Evolutionary conservation across 75 land plant species (phyloP), one percentile per base, ranked within the genome.

Genomic region (Pinus tabuliformis): DNA sequence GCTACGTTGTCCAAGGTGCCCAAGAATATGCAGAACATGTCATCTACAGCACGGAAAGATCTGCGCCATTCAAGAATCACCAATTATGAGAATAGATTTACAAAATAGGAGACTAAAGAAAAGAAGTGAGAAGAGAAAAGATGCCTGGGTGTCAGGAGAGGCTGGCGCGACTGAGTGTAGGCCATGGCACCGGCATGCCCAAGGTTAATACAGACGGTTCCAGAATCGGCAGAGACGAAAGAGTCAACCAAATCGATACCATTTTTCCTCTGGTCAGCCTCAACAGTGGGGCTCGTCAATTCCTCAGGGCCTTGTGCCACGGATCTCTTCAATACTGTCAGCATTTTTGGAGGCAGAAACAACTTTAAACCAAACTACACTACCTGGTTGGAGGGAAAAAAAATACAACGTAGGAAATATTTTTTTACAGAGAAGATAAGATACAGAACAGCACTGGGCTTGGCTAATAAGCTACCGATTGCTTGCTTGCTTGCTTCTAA

Each of bases 1-100:
- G 93, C 78, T 73, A 96, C 75, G 78, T 94, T 96, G 72, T 94
- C 93, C 73, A 94, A 59, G 66, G 82, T 82, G 58, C 99, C 99
- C 58, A 88, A 83, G 56, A 96, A 94, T 81, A 96, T 54, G 82
- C 97, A 96, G 79, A 90, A 92, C 30, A 96, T 89, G 76, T 89
- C 90, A 76, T 75, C 76, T 6, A 58, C 76, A 30, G 17, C 76
- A 3, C 20, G 63, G 36, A 56, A 56, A 21, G 22, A 14, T 17
- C 24, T 73, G 75, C 22, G 9, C 18, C 49, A 45, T 45, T 45
- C 49, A 45, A 45, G 49, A 45, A 45, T 1, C 49, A 45, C 0
- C 49, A 6, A 45, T 8, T 45, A 6, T 45, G 5, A 45, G 49
- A 45, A 45, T 0, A 45, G 49, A 45, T 33, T 26, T 26, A 26